These are phyloP conservation scores for Cyberlindnera subsufficiens DNA, from an alignment of 805 yeast species.

Conservation along the genomic window DNA sequence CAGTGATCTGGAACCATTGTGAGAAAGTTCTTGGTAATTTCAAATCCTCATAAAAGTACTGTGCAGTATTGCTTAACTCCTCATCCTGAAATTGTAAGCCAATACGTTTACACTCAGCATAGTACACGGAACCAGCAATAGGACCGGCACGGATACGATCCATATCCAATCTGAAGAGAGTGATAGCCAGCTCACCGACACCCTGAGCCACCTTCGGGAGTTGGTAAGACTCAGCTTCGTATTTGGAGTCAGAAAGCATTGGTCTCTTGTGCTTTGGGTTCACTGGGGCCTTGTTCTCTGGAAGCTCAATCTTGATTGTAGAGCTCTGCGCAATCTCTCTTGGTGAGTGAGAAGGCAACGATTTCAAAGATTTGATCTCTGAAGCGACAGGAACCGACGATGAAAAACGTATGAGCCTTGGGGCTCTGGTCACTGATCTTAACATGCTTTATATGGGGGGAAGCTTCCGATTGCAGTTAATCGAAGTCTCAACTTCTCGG, in stretches of 20 bases:
- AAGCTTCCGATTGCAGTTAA: too few relatives aligned
- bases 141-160: slow-evolving; percentile 91
- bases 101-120: slow-evolving; percentile 81
- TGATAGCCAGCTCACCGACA: slow-evolving; percentile 60
- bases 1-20: slow-evolving; percentile 94
- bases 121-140: slow-evolving; percentile 84
- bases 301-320: slow-evolving; percentile 17
- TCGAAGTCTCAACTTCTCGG: background rate
- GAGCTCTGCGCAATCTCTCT: slow-evolving; percentile 22
- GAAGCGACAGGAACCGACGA: background rate
- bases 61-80: slow-evolving; percentile 64
- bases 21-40: slow-evolving; percentile 81
- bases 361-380: slow-evolving; percentile 1
- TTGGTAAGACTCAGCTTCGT: slow-evolving; percentile 30
- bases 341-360: slow-evolving; percentile 10
- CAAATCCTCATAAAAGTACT: slow-evolving; percentile 79
- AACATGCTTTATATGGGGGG: background rate
- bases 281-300: slow-evolving; percentile 28
- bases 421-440: background rate
- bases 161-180: slow-evolving; percentile 72
- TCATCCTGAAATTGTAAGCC: slow-evolving; percentile 74
- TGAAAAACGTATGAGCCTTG: background rate
- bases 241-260: slow-evolving; percentile 31
- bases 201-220: slow-evolving; percentile 46
- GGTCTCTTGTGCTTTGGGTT: slow-evolving; percentile 28